Evolutionary conservation across 148 eudicot genomes (phyloP), one percentile per base, ranked within the genome.

Genomic region (Dysphania ambrosioides): DNA sequence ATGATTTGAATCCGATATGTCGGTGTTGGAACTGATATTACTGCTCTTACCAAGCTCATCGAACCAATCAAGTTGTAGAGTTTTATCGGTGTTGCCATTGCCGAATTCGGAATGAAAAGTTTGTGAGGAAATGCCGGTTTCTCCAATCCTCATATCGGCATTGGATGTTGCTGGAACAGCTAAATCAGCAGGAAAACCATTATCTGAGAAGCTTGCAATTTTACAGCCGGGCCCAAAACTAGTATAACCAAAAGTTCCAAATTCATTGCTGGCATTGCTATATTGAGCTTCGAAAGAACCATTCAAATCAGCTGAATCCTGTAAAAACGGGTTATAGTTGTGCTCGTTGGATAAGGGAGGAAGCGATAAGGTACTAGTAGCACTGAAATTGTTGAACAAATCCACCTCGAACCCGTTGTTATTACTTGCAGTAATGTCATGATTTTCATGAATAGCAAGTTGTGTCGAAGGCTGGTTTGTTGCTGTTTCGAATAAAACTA

Each of bases 291-390:
- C 70, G 27, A 18, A n/a, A 4, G 36, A 13, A 55, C 8, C 27
- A 70, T 24, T 18, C 11, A 41, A 32, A 42, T 87, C 84, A 23
- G 63, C 56, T 47, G 72, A 3, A 34, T 85, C 90, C 35, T 82
- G 79, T 73, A 91, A 78, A 72, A 93, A 93, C 0, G 97, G 98
- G 56, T 93, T 93, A 79, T 86, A 86, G 64, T 78, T 79, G 12
- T 81, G 78, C 6, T 67, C 53, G 5, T 71, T 51, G 6, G 66
- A 8, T 26, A 69, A 4, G 18, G 58, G 18, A 11, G 72, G 11
- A 0, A 26, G 15, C 23, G 65, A 30, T 38, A 66, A 60, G 24
- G 53, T 11, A n/a, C n/a, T n/a, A 8, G 21, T 47, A 70, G 38
- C 75, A 69, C 68, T 72, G 12, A 44, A 18, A 40, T 29, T 58